Evolutionary conservation across 306 rosid species (phyloP), one percentile per base, ranked within the genome.

Genomic region (Vigna trinervia): DNA sequence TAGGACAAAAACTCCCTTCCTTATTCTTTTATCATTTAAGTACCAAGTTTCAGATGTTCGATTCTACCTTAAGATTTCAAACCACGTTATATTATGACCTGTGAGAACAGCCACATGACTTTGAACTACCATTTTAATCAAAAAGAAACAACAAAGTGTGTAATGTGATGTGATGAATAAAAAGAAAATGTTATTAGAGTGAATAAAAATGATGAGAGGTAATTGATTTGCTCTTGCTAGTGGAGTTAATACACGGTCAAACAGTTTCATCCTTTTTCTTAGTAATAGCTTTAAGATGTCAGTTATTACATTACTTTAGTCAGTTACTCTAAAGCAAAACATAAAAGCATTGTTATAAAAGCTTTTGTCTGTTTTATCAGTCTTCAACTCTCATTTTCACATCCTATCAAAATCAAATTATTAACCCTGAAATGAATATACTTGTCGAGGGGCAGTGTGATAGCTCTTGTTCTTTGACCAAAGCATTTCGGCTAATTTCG

Each of bases 11-110:
- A 65, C 69, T 41, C 34, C 52, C 32, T 43, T 28, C 52, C 32
- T 43, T 28, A 45, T 60, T 60, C 9, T 13, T 15, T 63, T 68
- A 66, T 65, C 52, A 17, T 50, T 46, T 38, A 28, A 70, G 65
- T 75, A 86, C 67, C 0, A 80, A 76, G 82, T 82, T 82, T 76
- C 84, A 63, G 70, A 58, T 51, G 81, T 69, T 85, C 76, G 77
- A 70, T 79, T 85, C 86, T 75, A 15, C 79, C 63, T 76, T 20
- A 85, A 85, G 88, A 56, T 85, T 74, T 78, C 76, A 36, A 68
- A 52, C 15, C 52, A 14, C 22, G 50, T 32, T 53, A n/a, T n/a
- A n/a, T n/a, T n/a, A 53, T 53, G 28, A 17, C 28, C 3, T 56
- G 20, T 15, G 53, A 77, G 72, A 70, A 63, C 72, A 23, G 50